Base-by-base conservation (phyloP, 140 eudicot species). In the Bidens hawaiensis region DNA sequence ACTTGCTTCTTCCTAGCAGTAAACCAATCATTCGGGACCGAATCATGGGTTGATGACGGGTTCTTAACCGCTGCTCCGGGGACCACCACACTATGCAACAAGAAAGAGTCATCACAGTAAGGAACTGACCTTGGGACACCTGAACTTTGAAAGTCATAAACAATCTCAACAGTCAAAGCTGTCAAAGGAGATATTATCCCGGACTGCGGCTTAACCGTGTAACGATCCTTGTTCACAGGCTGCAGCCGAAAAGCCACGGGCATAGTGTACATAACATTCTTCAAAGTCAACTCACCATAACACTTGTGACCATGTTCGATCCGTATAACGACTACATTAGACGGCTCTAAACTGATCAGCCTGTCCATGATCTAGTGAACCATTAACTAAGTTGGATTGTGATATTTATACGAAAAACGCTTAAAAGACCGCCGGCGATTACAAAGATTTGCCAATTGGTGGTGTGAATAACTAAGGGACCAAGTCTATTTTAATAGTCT, bases 181-280 rank as follows among this genome's bases (percentile, higher is more conserved):
- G 79, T 65, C 41, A 88, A 65, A 10, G 96, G 96, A 1, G 83
- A 63, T 14, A 88, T 84, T 60, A 88, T 84, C 34, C 96, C 96
- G 0, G 94, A 76, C 9, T 79, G 87, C 0, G 94, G 96, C 9
- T 73, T 69, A 5, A 84, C 13, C 3, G 76, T 69, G 67, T 88
- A 88, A 0, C 85, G 85, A 5, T 70, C 40, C 47, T 70, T 84
- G 68, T 82, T 82, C 66, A 77, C 51, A 0, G 90, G 79, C 3
- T 84, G 96, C 31, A 88, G 73, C 33, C 87, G 75, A 41, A 84
- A 88, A n/a, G 96, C 96, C 7, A 88, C 94, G 0, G 94, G 94
- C 94, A 88, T 88, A 14, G 89, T 88, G 85, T 81, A 79, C 94
- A 84, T 88, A n/a, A 88, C 94, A 68, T 84, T 88, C 43, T 82